A percentile compares a stretch with the other conserved stretches of the same genome.
Conservation (phyloP, 139 green algal genomes). For the Klebsormidium nitens region DNA sequence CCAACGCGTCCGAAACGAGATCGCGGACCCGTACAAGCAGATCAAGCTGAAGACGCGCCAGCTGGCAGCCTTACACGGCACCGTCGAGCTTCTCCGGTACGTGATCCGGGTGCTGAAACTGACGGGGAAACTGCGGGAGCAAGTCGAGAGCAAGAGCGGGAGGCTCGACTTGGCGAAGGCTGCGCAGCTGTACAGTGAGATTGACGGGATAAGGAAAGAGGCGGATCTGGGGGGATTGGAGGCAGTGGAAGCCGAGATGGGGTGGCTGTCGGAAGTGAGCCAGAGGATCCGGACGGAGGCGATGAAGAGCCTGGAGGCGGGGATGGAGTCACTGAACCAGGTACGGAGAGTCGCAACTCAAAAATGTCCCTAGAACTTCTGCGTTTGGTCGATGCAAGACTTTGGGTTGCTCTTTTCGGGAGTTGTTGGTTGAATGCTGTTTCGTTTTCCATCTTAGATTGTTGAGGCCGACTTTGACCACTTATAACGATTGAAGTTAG, state of each 20-base stretch:
- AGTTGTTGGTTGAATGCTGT: too few species aligned
- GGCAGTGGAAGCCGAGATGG: conserved; percentile 29
- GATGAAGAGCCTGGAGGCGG: conserved; percentile 28
- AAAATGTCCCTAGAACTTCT: too few species aligned
- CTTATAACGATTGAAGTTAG: too few species aligned
- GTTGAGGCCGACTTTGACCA: too few species aligned
- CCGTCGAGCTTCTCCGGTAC: conserved; percentile 28
- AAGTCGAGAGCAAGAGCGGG: not conserved
- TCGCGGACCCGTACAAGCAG: conserved; percentile 35
- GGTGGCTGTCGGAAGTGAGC: conserved; percentile 32
- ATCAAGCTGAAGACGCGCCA: conserved; percentile 41
- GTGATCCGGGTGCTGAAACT: conserved; percentile 15
- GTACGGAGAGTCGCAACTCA: too few species aligned
- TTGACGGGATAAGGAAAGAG: conserved; percentile 24
- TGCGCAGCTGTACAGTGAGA: conserved; percentile 33
- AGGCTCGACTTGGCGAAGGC: conserved; percentile 32
- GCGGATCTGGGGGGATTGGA: conserved; percentile 37
- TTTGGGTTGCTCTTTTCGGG: too few species aligned
- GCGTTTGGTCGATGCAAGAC: too few species aligned
- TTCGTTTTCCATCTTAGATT: too few species aligned
- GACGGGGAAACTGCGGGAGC: not conserved
- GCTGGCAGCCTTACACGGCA: conserved; percentile 33
- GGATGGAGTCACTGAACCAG: conserved; percentile 37
- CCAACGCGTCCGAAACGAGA: conserved; percentile 37
- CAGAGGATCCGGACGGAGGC: conserved; percentile 30